A percentile compares a stretch with the other conserved stretches of the same genome.
phyloP scores from a whole-genome alignment of 2,329 filamentous ascomycete genomes.

The Lasiodiplodia theobromae region DNA sequence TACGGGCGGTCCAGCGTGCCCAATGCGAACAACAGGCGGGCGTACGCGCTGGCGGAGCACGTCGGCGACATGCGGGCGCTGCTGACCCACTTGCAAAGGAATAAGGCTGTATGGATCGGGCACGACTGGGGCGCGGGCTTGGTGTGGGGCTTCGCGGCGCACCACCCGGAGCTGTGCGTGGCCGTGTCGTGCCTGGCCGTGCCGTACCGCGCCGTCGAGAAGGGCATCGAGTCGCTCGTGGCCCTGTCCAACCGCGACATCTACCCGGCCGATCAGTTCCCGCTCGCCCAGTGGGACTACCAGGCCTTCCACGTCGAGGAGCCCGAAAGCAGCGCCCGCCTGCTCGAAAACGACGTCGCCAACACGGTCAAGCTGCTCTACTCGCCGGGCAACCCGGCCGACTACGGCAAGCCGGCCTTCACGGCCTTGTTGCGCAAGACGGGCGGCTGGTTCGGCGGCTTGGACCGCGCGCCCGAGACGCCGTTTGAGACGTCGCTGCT shows the following conservation, averaged over 20 bases:
- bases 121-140: constrained; percentile 55
- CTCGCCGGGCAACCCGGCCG: constrained; percentile 35
- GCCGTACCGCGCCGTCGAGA: constrained; percentile 52
- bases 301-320: constrained; percentile 42
- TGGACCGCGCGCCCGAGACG: constrained; percentile 40
- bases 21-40: constrained; percentile 34
- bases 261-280: constrained; percentile 54
- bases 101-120: constrained; percentile 56
- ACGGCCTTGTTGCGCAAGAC: constrained; percentile 34
- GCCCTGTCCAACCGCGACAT: constrained; percentile 51
- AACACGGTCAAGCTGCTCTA: constrained; percentile 39
- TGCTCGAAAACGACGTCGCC: constrained; percentile 37
- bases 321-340: constrained; percentile 32
- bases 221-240: constrained; percentile 48
- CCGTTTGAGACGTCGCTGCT: constrained; percentile 39
- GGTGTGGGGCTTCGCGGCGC: constrained; percentile 40
- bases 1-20: constrained; percentile 45
- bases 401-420: constrained; percentile 37
- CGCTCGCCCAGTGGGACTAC: constrained; percentile 48
- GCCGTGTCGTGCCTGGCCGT: constrained; percentile 44
- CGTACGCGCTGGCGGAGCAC: constrained; percentile 42
- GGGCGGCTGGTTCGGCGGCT: constrained; percentile 45
- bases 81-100: constrained; percentile 47
- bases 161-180: constrained; percentile 43
- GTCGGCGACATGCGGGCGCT: constrained; percentile 46